These are phyloP conservation scores for Mrakia blollopis DNA, from an alignment of 768 basidiomycete species.

Conservation along the genomic window DNA sequence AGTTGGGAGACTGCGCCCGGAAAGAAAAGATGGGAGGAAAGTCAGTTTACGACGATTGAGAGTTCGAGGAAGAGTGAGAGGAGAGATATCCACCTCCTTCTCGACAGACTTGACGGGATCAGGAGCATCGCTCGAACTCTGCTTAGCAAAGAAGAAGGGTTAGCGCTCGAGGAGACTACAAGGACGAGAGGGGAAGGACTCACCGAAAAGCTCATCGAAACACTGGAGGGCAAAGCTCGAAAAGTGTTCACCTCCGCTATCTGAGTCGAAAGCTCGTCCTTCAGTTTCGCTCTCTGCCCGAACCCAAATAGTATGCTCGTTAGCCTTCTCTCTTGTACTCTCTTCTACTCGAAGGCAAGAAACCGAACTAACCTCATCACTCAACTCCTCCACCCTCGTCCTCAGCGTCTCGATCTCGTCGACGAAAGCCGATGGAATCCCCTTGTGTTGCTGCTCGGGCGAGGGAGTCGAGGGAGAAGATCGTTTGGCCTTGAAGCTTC, in stretches of 20 bases:
- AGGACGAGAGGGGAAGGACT: background rate
- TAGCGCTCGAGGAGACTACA: background rate
- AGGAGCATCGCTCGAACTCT: conserved; percentile 1
- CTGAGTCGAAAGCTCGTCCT: conserved; percentile 57
- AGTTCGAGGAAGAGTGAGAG: too few species aligned
- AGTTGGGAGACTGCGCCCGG: conserved; percentile 54
- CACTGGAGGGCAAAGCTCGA: conserved; percentile 51
- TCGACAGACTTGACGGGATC: conserved; percentile 8
- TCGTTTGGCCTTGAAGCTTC: conserved; percentile 9
- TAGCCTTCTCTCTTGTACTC: background rate
- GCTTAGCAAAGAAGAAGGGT: background rate
- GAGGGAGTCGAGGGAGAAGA: background rate
- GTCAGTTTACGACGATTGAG: background rate
- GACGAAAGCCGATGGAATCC: conserved; percentile 46
- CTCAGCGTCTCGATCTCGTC: conserved; percentile 61
- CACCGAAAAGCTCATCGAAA: conserved; percentile 6
- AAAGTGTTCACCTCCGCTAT: conserved; percentile 65
- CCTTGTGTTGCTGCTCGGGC: conserved; percentile 34
- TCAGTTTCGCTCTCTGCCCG: conserved; percentile 52
- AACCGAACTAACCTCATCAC: conserved; percentile 55
- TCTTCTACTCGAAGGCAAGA: too few species aligned
- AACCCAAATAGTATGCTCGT: background rate
- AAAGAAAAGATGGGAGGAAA: background rate
- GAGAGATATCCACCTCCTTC: background rate
- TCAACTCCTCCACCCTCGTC: conserved; percentile 58